phyloP scores from a whole-genome alignment of 129 eudicot genomes.

The Escallonia herrerae region DNA sequence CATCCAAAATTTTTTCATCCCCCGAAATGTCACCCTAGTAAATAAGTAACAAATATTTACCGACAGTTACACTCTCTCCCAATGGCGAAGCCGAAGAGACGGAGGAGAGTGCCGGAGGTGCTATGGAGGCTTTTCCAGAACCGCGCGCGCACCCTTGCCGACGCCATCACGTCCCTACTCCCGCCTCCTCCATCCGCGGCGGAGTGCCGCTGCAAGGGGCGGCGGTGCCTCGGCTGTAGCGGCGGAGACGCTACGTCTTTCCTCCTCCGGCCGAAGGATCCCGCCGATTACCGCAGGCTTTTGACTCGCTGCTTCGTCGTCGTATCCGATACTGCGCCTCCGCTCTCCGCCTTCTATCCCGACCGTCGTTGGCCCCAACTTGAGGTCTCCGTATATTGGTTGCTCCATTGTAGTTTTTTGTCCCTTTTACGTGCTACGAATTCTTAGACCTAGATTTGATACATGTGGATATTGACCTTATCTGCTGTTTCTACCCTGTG shows the following conservation, averaged over 20 bases:
- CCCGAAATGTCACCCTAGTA: no score
- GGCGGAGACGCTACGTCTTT: slow-evolving; percentile 42
- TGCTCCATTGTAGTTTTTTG: no score
- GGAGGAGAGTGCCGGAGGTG: slow-evolving; percentile 44
- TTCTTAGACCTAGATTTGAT: no score
- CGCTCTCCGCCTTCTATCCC: slow-evolving; percentile 31
- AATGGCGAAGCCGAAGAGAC: slow-evolving; percentile 27
- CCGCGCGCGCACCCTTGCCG: slow-evolving; percentile 48
- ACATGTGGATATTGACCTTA: no score
- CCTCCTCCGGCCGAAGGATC: slow-evolving; percentile 42
- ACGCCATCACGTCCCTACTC: slow-evolving; percentile 37
- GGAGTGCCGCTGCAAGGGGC: slow-evolving; percentile 38
- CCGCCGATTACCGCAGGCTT: slow-evolving; percentile 47
- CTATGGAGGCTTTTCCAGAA: slow-evolving; percentile 50
- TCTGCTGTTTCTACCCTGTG: no score
- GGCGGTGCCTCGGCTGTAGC: slow-evolving; percentile 47
- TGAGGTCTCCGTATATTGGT: slow-evolving; percentile 28
- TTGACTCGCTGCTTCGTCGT: slow-evolving; percentile 52
- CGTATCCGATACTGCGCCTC: slow-evolving; percentile 46
- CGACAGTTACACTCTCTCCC: background rate
- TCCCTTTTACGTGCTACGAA: no score
- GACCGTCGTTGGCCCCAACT: slow-evolving; percentile 45
- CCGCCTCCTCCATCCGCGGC: slow-evolving; percentile 26
- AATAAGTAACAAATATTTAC: no score
- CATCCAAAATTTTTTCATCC: no score